phyloP scores from a whole-genome alignment of 441 rosid genomes.

The Dalechampia spathulata region DNA sequence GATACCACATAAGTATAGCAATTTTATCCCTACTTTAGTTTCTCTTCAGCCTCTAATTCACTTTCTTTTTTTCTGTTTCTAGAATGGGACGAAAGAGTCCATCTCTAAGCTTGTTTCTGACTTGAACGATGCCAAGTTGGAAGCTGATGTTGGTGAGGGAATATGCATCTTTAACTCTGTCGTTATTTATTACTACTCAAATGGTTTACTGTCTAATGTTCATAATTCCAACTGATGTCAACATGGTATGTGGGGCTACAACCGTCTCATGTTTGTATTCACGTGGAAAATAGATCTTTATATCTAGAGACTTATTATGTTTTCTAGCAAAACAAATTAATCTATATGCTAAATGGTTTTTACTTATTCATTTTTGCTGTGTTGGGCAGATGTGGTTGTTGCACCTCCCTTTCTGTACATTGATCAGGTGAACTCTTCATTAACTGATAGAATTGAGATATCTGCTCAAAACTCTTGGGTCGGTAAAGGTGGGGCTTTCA shows the following conservation, averaged over 20 bases:
- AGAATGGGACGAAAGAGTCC: constrained; percentile 95
- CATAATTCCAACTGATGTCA: no score
- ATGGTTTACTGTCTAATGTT: not conserved
- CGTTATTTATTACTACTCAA: not conserved
- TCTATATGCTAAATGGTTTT: not conserved
- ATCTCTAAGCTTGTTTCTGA: constrained; percentile 82
- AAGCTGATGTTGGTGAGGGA: constrained; percentile 76
- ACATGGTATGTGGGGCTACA: not conserved
- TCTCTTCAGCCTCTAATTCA: constrained; percentile 4
- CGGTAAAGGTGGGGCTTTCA: constrained; percentile 94
- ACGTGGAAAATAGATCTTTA: not conserved
- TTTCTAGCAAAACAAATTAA: not conserved
- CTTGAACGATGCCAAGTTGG: constrained; percentile 68
- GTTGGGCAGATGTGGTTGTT: constrained; percentile 81
- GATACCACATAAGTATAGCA: no score
- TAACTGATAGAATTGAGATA: constrained; percentile 63
- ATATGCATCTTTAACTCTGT: not conserved
- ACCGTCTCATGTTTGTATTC: not conserved
- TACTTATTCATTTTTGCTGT: constrained; percentile 3
- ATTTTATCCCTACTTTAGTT: constrained; percentile 10
- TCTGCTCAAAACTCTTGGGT: constrained; percentile 95
- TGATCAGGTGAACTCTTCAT: constrained; percentile 61
- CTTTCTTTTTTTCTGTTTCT: constrained; percentile 6
- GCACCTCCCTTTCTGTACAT: constrained; percentile 92
- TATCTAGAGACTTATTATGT: not conserved